Percentiles rank a stretch among this genome's conserved stretches.
These are phyloP conservation scores for Quercus bicolor DNA, from an alignment of 306 rosid species.

Conservation along the genomic window DNA sequence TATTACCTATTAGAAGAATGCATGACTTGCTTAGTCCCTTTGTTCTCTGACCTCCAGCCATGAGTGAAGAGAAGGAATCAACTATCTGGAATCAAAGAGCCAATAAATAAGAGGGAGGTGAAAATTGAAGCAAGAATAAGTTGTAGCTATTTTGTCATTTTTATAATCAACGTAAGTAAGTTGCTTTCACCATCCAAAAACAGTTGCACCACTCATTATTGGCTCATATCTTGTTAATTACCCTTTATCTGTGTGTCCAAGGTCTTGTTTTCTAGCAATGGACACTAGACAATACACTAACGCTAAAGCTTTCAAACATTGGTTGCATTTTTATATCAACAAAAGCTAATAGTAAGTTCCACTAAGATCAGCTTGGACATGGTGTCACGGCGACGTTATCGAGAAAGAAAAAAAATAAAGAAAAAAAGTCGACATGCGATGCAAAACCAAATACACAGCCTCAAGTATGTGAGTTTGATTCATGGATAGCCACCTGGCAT, in stretches of 20 bases:
- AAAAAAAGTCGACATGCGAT: background rate
- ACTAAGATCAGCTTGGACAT: constrained; percentile 17
- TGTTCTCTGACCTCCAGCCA: constrained; percentile 43
- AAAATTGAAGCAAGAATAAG: constrained; percentile 7
- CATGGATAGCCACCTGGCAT: constrained; percentile 21
- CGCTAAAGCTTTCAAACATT: constrained; percentile 9
- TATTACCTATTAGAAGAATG: constrained; percentile 81
- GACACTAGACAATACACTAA: constrained; percentile 47
- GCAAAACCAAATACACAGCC: background rate
- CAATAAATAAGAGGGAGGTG: constrained; percentile 9
- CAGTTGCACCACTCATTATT: background rate
- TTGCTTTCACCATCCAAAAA: constrained; percentile 1
- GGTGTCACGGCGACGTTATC: constrained; percentile 13
- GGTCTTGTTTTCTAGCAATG: constrained; percentile 35
- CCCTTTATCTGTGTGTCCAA: constrained; percentile 1
- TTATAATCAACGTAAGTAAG: background rate
- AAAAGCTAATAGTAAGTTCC: background rate
- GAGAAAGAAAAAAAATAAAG: background rate
- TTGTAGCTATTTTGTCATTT: constrained; percentile 9
- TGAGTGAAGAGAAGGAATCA: constrained; percentile 15
- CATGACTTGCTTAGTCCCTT: constrained; percentile 60
- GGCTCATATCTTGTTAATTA: background rate
- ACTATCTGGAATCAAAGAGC: constrained; percentile 2
- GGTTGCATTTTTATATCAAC: background rate
- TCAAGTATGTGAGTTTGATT: background rate